These are phyloP conservation scores for Gnomoniopsis smithogilvyi DNA, from an alignment of 2,329 filamentous ascomycete genomes.

Conservation along the genomic window DNA sequence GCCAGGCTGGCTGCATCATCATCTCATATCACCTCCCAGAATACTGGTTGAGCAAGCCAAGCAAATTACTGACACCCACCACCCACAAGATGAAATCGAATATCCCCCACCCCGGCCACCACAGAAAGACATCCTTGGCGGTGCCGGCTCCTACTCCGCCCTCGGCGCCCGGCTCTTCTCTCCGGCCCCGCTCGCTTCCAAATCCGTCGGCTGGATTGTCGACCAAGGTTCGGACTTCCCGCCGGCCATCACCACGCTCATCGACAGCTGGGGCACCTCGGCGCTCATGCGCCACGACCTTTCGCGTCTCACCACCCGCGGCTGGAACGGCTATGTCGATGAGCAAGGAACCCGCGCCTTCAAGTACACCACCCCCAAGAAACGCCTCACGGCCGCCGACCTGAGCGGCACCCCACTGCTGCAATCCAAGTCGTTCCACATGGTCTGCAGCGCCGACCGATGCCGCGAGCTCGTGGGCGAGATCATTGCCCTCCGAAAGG, in stretches of 20 bases:
- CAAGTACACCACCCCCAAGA: constrained; percentile 83
- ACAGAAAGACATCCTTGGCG: constrained; percentile 77
- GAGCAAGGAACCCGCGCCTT: constrained; percentile 71
- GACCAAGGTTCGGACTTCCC: constrained; percentile 91
- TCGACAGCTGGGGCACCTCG: constrained; percentile 74
- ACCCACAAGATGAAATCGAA: constrained; percentile 74
- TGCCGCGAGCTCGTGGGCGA: constrained; percentile 72
- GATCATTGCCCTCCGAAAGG: constrained; percentile 60
- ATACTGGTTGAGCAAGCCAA: neutral
- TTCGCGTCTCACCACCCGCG: constrained; percentile 75
- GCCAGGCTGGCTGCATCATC: constrained; percentile 1
- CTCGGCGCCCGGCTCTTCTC: constrained; percentile 88
- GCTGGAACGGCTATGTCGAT: constrained; percentile 85
- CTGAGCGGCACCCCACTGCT: constrained; percentile 60
- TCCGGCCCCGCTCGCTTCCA: constrained; percentile 58
- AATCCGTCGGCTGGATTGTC: constrained; percentile 81
- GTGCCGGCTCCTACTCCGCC: constrained; percentile 82
- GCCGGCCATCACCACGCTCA: constrained; percentile 53
- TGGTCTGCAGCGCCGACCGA: constrained; percentile 77
- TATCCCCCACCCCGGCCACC: constrained; percentile 68
- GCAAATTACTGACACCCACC: constrained; percentile 21
- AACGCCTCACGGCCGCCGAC: constrained; percentile 71
- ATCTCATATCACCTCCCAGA: neutral
- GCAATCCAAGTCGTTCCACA: constrained; percentile 74
- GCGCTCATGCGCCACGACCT: constrained; percentile 65